Percentiles rank a stretch among this genome's conserved stretches.
Evolutionary conservation across 306 rosid species (phyloP).

Genomic region (Cucumis sativus): Cucumber_9930_V3 NC_026658.2:17931001-17931500

Average conservation of each 20-base stretch:
- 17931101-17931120: background rate
- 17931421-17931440: constrained; percentile 33
- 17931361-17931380: constrained; percentile 34
- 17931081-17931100: too few species aligned
- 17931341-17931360: constrained; percentile 38
- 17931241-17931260: constrained; percentile 43
- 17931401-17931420: constrained; percentile 21
- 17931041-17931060: too few species aligned
- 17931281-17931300: constrained; percentile 38
- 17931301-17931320: constrained; percentile 36
- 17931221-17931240: constrained; percentile 38
- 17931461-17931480: constrained; percentile 36
- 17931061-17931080: too few species aligned
- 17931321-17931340: constrained; percentile 25
- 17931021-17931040: too few species aligned
- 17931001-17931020: too few species aligned
- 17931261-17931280: constrained; percentile 69
- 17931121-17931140: background rate
- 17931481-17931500: constrained; percentile 50
- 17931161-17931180: background rate
- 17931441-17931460: constrained; percentile 42
- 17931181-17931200: background rate
- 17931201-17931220: background rate
- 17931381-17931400: constrained; percentile 34
- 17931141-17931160: background rate